Percentiles rank a stretch among this genome's conserved stretches.
Conservation (phyloP, 768 basidiomycete genomes). For the Amanita molliuscula region DNA sequence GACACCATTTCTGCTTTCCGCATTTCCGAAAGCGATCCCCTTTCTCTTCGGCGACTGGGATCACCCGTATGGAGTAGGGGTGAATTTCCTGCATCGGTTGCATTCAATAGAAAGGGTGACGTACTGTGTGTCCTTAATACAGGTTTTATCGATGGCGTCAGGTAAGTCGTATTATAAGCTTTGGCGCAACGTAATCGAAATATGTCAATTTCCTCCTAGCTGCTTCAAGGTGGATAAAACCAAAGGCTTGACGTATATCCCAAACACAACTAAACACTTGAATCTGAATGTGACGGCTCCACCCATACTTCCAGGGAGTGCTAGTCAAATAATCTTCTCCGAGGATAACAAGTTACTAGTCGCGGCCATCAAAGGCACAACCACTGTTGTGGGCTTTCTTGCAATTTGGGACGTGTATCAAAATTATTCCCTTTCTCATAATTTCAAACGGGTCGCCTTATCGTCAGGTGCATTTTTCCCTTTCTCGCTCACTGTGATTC, state of each 20-base stretch:
- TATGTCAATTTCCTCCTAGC: neutral
- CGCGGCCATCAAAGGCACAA: neutral
- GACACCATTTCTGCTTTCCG: neutral
- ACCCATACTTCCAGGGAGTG: neutral
- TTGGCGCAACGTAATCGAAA: neutral
- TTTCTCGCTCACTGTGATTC: neutral
- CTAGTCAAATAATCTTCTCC: neutral
- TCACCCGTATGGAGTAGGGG: neutral
- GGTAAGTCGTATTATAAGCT: neutral
- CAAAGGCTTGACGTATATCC: neutral
- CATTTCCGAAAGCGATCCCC: neutral
- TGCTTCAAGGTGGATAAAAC: neutral
- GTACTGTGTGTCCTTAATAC: neutral
- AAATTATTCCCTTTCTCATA: neutral
- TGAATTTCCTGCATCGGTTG: neutral
- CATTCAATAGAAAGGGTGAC: neutral
- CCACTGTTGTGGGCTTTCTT: neutral
- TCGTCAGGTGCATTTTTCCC: neutral
- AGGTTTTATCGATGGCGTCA: neutral
- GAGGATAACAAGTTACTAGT: neutral
- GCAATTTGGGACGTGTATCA: neutral
- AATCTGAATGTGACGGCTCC: neutral
- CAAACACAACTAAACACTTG: neutral
- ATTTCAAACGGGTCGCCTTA: neutral
- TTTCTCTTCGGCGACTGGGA: neutral